Evolutionary conservation across 129 eudicot genomes (phyloP).

Genomic region (Saposhnikovia divaricata): DNA sequence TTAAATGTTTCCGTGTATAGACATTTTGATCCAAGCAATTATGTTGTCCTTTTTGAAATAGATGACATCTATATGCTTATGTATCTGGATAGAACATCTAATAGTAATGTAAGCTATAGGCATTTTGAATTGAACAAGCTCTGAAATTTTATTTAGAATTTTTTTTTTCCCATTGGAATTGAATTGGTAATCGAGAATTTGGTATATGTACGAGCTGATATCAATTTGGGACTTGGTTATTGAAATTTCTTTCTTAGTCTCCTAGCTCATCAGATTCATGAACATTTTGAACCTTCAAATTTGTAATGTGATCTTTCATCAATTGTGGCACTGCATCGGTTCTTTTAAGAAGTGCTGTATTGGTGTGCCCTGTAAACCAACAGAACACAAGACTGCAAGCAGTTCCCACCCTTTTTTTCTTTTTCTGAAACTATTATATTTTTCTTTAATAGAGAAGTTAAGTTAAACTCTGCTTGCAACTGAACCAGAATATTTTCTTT

Average conservation of each 20-base stretch:
- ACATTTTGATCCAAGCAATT: neutral
- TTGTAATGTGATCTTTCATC: neutral
- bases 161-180: neutral
- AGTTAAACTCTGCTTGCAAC: neutral
- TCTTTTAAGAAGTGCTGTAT: neutral
- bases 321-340: neutral
- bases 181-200: neutral
- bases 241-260: neutral
- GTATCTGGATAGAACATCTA: neutral
- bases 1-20: neutral
- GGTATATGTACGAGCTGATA: slow-evolving; percentile 1
- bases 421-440: neutral
- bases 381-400: neutral
- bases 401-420: neutral
- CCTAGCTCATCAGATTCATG: neutral
- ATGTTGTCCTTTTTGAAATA: neutral
- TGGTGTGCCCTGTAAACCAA: neutral
- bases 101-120: neutral
- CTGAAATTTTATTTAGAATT: neutral
- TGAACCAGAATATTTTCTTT: neutral
- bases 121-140: neutral
- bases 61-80: neutral
- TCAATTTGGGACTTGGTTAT: neutral
- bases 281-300: neutral
- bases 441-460: neutral